These are phyloP conservation scores for Paraphaeosphaeria sporulosa DNA, from an alignment of 2,329 filamentous ascomycete genomes.

Conservation along the genomic window DNA sequence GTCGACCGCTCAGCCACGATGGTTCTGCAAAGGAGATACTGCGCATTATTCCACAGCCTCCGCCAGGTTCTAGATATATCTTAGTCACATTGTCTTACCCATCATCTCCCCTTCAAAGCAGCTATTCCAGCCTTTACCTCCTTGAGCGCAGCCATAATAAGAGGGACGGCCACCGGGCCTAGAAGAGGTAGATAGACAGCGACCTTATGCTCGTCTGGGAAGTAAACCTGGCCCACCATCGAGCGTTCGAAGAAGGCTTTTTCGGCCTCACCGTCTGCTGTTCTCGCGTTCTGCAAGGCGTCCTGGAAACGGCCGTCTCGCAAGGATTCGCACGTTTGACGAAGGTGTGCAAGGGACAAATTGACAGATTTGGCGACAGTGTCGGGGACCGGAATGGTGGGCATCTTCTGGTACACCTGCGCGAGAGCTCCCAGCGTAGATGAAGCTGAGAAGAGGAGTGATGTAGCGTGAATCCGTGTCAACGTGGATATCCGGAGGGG, in stretches of 20 bases:
- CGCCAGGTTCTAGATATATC: neutral
- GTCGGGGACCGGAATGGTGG: conserved; percentile 88
- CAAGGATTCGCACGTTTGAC: conserved; percentile 77
- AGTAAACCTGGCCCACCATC: conserved; percentile 98
- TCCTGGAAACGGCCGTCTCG: conserved; percentile 65
- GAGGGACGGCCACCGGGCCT: conserved; percentile 87
- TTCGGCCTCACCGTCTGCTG: conserved; percentile 89
- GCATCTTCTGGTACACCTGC: conserved; percentile 78
- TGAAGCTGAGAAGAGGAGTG: conserved; percentile 85
- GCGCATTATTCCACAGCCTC: neutral
- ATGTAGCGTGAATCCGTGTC: conserved; percentile 82
- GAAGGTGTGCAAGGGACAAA: conserved; percentile 78
- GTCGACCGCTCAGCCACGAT: neutral
- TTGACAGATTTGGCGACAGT: conserved; percentile 87
- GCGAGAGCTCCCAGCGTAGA: conserved; percentile 94
- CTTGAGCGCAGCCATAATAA: conserved; percentile 83
- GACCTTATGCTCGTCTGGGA: conserved; percentile 97
- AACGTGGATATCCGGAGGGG: conserved; percentile 86
- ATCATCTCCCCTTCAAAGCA: conserved; percentile 10
- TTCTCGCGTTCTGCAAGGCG: conserved; percentile 80
- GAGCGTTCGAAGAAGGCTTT: conserved; percentile 97
- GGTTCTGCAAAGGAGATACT: neutral
- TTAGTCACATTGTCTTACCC: conserved; percentile 3
- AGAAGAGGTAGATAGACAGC: conserved; percentile 93
- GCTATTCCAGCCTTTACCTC: conserved; percentile 69